Evolutionary conservation across 2,329 filamentous ascomycete genomes (phyloP), one percentile per base, ranked within the genome.

Genomic region (Dendrostoma leiphaemia): DNA sequence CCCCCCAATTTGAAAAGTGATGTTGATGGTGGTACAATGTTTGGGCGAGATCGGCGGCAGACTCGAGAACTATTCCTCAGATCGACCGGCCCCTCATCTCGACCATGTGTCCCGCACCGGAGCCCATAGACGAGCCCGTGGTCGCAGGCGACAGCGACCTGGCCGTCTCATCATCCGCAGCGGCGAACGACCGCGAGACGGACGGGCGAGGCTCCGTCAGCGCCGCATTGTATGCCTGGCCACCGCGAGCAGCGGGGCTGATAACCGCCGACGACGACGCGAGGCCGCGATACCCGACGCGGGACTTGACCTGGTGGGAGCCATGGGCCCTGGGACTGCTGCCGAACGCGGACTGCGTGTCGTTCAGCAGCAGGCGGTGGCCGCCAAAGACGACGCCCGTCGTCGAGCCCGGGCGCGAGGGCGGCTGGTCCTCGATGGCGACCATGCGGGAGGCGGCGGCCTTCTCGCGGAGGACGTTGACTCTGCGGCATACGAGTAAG

Each of bases 381-480:
- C 23, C 28, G 28, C 28, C 44, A n/a, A n/a, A n/a, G n/a, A n/a
- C n/a, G n/a, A n/a, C n/a, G n/a, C n/a, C n/a, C 38, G 23, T 41
- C 38, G 26, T 44, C 60, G 64, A 60, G 61, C 60, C 48, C 32
- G 59, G 46, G 59, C 56, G 54, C 21, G 38, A 23, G 38, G 21
- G 10, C 60, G 60, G 44, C 60, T 53, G 54, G 41, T 57, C 50
- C 57, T 76, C 71, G 50, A 71, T 69, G 60, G 78, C 69, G 58
- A 77, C 74, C 50, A 81, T 70, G 59, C 75, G 71, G 63, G 73
- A 74, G 43, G 78, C 77, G 19, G 73, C 74, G 6, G 76, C 79
- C 64, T 81, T 77, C 65, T 81, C 77, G 61, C 77, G 77, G 57
- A 81, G 70, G 59, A 78, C 69, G 29, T 70, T 64, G 60, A 82